Evolutionary conservation across 1,284 basidiomycete genomes (phyloP).

Genomic region (Anthracocystis walkeri): DNA sequence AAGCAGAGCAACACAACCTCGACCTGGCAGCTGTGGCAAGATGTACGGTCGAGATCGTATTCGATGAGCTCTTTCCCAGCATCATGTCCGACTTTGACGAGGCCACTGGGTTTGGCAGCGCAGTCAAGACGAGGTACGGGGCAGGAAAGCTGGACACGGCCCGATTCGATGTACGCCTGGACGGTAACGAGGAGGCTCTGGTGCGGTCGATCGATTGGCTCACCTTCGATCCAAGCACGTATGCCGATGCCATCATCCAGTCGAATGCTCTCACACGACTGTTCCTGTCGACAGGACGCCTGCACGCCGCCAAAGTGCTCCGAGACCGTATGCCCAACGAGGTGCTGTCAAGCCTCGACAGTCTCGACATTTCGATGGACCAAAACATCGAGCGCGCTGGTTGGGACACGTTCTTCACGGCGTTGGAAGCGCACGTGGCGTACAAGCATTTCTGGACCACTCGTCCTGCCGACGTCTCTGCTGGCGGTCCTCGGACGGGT

Average conservation of each 20-base stretch:
- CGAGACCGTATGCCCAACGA: conserved; percentile 61
- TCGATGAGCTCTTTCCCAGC: conserved; percentile 74
- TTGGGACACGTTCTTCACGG: conserved; percentile 66
- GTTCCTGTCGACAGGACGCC: conserved; percentile 58
- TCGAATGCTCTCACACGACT: conserved; percentile 61
- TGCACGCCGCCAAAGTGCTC: conserved; percentile 63
- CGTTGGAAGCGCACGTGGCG: conserved; percentile 52
- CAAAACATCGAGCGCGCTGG: conserved; percentile 61
- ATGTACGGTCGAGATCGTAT: conserved; percentile 79
- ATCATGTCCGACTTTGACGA: conserved; percentile 42
- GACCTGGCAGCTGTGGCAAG: conserved; percentile 85
- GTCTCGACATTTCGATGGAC: conserved; percentile 39
- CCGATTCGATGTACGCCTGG: conserved; percentile 44
- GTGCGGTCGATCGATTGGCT: conserved; percentile 95
- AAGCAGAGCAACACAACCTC: conserved; percentile 84
- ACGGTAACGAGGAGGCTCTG: conserved; percentile 72
- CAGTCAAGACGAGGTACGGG: conserved; percentile 17
- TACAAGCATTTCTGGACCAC: conserved; percentile 60
- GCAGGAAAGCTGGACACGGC: conserved; percentile 22
- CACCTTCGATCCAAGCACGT: conserved; percentile 74
- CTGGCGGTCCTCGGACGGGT: conserved; percentile 11
- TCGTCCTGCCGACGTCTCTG: conserved; percentile 18
- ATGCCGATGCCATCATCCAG: conserved; percentile 64
- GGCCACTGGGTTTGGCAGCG: conserved; percentile 21
- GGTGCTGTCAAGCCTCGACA: conserved; percentile 41